phyloP scores from a whole-genome alignment of 371 early-diverging fungal species.

The Syncephalis fuscata region DNA sequence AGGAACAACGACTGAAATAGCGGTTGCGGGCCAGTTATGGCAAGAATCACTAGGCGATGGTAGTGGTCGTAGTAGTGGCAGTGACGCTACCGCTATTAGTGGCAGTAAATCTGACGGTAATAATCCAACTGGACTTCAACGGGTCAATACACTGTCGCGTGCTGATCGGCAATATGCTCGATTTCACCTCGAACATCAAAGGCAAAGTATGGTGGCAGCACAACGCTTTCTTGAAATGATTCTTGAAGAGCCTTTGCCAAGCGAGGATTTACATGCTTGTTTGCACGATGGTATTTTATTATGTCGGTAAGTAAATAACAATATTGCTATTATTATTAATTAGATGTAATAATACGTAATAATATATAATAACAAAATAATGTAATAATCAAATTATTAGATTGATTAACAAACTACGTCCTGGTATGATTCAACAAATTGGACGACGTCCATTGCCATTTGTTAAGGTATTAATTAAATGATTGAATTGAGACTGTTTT shows the following conservation, averaged over 20 bases:
- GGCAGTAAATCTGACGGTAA: no score
- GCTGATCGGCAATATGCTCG: constrained; percentile 9
- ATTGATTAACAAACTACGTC: constrained; percentile 54
- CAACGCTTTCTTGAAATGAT: constrained; percentile 27
- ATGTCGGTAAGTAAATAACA: constrained; percentile 36
- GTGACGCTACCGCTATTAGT: no score
- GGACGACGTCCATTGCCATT: constrained; percentile 51
- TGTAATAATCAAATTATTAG: no score
- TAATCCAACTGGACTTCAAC: no score
- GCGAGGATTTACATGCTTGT: constrained; percentile 27
- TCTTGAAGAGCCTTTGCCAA: constrained; percentile 20
- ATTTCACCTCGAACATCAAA: constrained; percentile 22
- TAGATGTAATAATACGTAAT: no score
- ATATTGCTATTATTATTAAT: background rate
- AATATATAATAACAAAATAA: no score
- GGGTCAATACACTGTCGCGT: no score
- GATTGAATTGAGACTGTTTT: constrained; percentile 1
- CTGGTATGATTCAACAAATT: constrained; percentile 49
- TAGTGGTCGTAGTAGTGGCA: no score
- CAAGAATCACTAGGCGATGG: no score
- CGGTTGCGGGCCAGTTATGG: no score
- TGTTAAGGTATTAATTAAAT: constrained; percentile 30
- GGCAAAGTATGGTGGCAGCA: constrained; percentile 24
- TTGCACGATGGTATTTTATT: constrained; percentile 65
- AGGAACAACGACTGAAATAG: no score